phyloP scores from a whole-genome alignment of 371 early-diverging fungal genomes.

The Mortierella sp. region DNA sequence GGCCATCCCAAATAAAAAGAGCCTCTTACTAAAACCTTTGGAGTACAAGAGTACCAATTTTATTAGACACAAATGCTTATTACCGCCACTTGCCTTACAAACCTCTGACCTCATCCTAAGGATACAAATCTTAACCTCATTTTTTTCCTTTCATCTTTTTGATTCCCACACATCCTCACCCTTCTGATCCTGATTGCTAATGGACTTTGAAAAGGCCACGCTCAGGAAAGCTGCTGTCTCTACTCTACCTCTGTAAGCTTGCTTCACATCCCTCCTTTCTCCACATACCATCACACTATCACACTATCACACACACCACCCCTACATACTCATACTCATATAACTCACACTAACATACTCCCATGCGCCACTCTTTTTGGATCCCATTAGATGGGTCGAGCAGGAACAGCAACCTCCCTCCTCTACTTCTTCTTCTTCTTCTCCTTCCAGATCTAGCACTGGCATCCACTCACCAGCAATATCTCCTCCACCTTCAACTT shows the following conservation, averaged over 20 bases:
- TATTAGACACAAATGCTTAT: no score
- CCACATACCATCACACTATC: not conserved
- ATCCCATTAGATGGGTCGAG: conserved; percentile 18
- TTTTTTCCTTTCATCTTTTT: not conserved
- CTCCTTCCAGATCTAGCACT: not conserved
- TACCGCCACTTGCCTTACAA: no score
- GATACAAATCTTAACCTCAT: not conserved
- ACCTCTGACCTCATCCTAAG: not conserved
- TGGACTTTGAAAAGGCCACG: conserved; percentile 52
- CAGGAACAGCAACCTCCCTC: conserved; percentile 10
- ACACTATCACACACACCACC: not conserved
- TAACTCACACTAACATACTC: no score
- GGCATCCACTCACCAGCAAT: not conserved
- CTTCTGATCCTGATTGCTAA: not conserved
- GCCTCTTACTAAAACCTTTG: no score
- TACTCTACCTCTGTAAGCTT: conserved; percentile 45
- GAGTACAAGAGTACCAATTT: no score
- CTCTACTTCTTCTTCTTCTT: not conserved
- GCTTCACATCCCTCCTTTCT: not conserved
- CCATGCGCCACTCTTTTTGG: not conserved
- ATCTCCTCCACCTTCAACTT: not conserved
- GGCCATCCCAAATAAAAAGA: no score
- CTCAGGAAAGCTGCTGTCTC: conserved; percentile 49
- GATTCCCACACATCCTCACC: not conserved
- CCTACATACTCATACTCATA: no score